These are phyloP conservation scores for Cladosporium sp. DNA, from an alignment of 2,329 filamentous ascomycete species.

Conservation along the genomic window DNA sequence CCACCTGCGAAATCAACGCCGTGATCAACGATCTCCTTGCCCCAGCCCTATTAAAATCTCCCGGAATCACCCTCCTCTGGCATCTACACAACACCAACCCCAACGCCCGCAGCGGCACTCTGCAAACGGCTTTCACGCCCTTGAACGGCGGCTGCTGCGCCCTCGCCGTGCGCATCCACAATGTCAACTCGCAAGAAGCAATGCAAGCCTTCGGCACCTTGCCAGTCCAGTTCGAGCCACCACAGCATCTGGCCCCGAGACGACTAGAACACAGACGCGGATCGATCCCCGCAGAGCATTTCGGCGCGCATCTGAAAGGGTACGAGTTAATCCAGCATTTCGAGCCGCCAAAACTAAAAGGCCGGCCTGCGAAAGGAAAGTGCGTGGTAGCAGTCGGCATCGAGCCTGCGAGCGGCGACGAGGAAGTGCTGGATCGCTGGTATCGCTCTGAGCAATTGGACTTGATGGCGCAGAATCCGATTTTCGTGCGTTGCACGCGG, in stretches of 20 bases:
- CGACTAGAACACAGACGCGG: background rate
- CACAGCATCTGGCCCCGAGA: background rate
- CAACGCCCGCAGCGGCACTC: constrained; percentile 20
- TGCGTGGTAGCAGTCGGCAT: constrained; percentile 22
- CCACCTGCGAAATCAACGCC: constrained; percentile 7
- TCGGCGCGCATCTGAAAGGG: constrained; percentile 18
- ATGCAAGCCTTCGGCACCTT: constrained; percentile 2
- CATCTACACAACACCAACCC: constrained; percentile 20
- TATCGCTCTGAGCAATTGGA: constrained; percentile 22
- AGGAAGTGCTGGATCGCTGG: constrained; percentile 21
- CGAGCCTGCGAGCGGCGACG: constrained; percentile 20
- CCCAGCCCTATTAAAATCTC: constrained; percentile 17
- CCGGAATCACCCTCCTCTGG: constrained; percentile 18
- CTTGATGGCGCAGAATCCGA: constrained; percentile 19
- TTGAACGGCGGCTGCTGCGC: constrained; percentile 22
- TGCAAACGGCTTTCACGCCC: constrained; percentile 14
- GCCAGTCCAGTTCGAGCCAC: constrained; percentile 13
- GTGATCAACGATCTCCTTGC: constrained; percentile 13
- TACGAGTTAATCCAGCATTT: constrained; percentile 21
- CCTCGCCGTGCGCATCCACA: constrained; percentile 17
- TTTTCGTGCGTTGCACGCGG: constrained; percentile 21
- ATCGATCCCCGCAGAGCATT: constrained; percentile 8
- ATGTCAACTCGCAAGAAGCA: constrained; percentile 11
- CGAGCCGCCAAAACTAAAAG: constrained; percentile 14
- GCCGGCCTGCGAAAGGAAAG: constrained; percentile 2